A percentile compares a stretch with the other conserved stretches of the same genome.
Conservation (phyloP, 2,329 filamentous ascomycete species). For the Leptographium flavum region DNA sequence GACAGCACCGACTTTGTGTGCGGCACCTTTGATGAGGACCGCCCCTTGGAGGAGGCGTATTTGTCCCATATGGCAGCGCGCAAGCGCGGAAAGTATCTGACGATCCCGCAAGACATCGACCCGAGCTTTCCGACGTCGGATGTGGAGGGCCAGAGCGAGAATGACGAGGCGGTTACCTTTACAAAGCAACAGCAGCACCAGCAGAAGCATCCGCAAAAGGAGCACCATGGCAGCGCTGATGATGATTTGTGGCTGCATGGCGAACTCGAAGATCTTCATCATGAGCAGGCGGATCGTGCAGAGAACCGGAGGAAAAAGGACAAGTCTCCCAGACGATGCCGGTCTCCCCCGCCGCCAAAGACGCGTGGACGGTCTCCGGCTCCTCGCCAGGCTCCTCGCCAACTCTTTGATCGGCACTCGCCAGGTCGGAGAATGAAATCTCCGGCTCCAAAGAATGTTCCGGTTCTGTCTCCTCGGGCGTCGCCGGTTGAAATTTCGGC, state of each 20-base stretch:
- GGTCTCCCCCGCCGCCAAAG: conserved; percentile 40
- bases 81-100: conserved; percentile 64
- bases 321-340: conserved; percentile 47
- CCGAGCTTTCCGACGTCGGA: conserved; percentile 95
- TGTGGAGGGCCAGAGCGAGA: conserved; percentile 70
- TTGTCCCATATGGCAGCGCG: conserved; percentile 70
- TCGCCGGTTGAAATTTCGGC: conserved; percentile 25
- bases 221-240: conserved; percentile 51
- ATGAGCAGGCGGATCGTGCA: conserved; percentile 40
- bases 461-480: conserved; percentile 30
- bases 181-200: conserved; percentile 14
- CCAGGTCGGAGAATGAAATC: conserved; percentile 51
- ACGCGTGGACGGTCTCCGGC: conserved; percentile 39
- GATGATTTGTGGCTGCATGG: conserved; percentile 57
- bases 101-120: conserved; percentile 92
- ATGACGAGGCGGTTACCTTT: conserved; percentile 31
- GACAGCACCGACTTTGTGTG: conserved; percentile 99
- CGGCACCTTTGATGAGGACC: conserved; percentile 89
- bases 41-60: conserved; percentile 87
- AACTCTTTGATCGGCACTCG: conserved; percentile 53
- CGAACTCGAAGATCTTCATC: conserved; percentile 51
- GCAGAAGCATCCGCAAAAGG: too few relatives aligned
- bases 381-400: conserved; percentile 41
- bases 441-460: conserved; percentile 42
- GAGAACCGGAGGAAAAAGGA: conserved; percentile 35